Evolutionary conservation across 2,329 filamentous ascomycete genomes (phyloP), one percentile per base, ranked within the genome.

Genomic region (Fusarium pseudocircinatum): DNA sequence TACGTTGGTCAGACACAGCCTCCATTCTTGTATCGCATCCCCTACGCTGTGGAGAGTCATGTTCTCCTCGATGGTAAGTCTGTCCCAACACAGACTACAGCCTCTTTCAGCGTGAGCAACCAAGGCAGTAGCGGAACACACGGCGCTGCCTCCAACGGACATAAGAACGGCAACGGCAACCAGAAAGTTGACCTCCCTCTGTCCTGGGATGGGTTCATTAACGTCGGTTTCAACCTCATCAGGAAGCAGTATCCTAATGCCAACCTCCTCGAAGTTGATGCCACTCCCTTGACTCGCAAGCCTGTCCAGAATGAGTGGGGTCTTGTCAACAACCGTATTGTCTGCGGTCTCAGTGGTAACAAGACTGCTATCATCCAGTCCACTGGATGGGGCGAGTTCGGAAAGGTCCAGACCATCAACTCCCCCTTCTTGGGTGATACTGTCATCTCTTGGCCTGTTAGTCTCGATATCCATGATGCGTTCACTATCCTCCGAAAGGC

Each of bases 1-100:
- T 84, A 82, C 26, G 76, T 82, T 26, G 82, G 84, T 6, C 82
- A 82, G 9, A 72, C 66, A 57, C 76, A 82, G 34, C 82, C 84
- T 62, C 79, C 80, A 8, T 84, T 84, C 58, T 77, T 85, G 50
- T 84, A 84, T 61, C 83, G 83, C 32, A 69, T 68, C 10, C 32
- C 52, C 42, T 59, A 70, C 36, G 3, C 26, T 1, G 63, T 70
- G 26, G 53, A 46, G 37, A 59, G 62, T 16, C 4, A 28, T 34
- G 36, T 60, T 20, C 11, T 49, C 24, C 24, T 54, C 22, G 40
- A 26, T 20, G 28, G 54, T 7, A 32, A 46, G 2, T 22, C 52
- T 22, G 50, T 14, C 10, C 32, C 34, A 4, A 2, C 42, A 18
- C 54, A 49, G 39, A 24, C 63, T 28, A 8, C 24, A 8, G 46